These are phyloP conservation scores for Macrolepiota dolichaula DNA, from an alignment of 768 basidiomycete genomes.

Conservation along the genomic window DNA sequence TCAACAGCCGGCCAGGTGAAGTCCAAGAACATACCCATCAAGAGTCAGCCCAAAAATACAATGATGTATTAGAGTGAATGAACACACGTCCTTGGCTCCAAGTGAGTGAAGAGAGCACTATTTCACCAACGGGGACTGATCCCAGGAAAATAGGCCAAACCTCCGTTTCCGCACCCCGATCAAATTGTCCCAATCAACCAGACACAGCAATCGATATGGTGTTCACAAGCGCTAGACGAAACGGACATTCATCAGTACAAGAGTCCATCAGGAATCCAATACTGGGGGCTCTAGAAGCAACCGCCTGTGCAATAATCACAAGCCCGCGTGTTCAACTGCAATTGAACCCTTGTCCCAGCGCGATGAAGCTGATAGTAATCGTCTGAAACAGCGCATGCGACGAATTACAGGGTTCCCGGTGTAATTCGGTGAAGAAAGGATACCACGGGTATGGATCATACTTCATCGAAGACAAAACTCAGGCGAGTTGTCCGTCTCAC, in stretches of 20 bases:
- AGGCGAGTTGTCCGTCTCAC: neutral
- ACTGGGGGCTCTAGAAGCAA: neutral
- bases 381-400: neutral
- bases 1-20: neutral
- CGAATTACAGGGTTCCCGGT: neutral
- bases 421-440: neutral
- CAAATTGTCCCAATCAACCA: neutral
- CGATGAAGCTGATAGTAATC: neutral
- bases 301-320: neutral
- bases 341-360: neutral
- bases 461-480: neutral
- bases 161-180: neutral
- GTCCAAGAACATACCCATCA: neutral
- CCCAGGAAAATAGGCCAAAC: neutral
- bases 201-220: neutral
- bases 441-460: neutral
- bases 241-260: neutral
- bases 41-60: neutral
- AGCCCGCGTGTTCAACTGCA: neutral
- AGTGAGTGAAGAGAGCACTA: neutral
- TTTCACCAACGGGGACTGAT: neutral
- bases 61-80: neutral
- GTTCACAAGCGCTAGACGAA: neutral
- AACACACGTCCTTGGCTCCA: neutral
- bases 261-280: neutral